A percentile compares a stretch with the other conserved stretches of the same genome.
Evolutionary conservation across 1,139 yeast genomes (phyloP).

Genomic region (Protomyces gravidus): DNA sequence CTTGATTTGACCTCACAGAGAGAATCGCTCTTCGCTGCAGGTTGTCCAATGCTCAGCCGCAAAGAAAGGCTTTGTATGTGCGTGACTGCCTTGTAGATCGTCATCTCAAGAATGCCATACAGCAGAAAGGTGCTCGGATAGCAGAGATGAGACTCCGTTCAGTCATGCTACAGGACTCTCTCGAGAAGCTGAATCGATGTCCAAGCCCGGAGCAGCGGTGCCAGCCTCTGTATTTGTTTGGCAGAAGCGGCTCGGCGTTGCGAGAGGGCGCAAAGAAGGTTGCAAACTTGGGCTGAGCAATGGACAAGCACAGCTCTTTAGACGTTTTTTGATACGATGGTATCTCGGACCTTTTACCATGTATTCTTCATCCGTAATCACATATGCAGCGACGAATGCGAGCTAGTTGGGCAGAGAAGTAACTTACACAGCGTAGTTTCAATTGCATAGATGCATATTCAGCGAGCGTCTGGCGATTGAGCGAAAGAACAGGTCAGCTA

Average conservation of each 20-base stretch:
- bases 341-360: constrained; percentile 2
- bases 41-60: too few relatives aligned
- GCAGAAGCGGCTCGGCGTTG: not conserved
- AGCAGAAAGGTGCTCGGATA: not conserved
- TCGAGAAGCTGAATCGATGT: not conserved
- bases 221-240: not conserved
- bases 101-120: not conserved
- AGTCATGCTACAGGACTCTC: not conserved
- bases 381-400: too few relatives aligned
- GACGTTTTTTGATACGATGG: not conserved
- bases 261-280: not conserved
- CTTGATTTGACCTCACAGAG: not conserved
- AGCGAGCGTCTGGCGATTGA: too few relatives aligned
- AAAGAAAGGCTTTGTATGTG: too few relatives aligned
- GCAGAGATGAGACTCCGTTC: constrained; percentile 5
- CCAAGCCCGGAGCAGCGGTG: not conserved
- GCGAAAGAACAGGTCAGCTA: too few relatives aligned
- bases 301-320: not conserved
- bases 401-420: too few relatives aligned
- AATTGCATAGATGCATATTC: too few relatives aligned
- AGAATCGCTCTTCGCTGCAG: too few relatives aligned
- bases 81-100: constrained; percentile 4
- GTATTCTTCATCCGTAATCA: not conserved
- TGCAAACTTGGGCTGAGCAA: not conserved
- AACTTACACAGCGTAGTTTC: too few relatives aligned